These are phyloP conservation scores for Xylaria nigripes DNA, from an alignment of 495 filamentous ascomycete species.

Conservation along the genomic window DNA sequence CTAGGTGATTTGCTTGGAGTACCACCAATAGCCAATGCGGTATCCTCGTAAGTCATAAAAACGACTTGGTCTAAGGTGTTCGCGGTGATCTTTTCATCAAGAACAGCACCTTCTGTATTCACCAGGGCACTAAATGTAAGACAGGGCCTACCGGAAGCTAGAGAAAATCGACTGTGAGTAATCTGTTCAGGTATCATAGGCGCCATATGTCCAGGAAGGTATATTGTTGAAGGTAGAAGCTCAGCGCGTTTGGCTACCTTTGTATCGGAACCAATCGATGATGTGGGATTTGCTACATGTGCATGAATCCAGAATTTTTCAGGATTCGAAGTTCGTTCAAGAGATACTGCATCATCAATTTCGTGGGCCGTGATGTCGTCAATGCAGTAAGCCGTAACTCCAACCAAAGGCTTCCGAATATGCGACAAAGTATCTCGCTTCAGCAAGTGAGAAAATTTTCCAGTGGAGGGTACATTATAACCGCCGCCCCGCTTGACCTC, in stretches of 20 bases:
- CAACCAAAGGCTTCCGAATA: conserved; percentile 63
- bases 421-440: conserved; percentile 40
- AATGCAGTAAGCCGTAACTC: conserved; percentile 72
- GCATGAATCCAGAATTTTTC: conserved; percentile 76
- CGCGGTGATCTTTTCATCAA: conserved; percentile 64
- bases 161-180: conserved; percentile 56
- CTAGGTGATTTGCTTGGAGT: conserved; percentile 13
- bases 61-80: conserved; percentile 65
- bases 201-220: conserved; percentile 62
- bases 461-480: conserved; percentile 26
- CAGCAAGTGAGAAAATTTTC: conserved; percentile 20
- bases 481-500: conserved; percentile 36
- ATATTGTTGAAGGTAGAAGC: conserved; percentile 55
- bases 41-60: conserved; percentile 55
- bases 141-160: conserved; percentile 56
- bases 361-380: conserved; percentile 64
- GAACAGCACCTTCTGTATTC: conserved; percentile 50
- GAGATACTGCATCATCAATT: conserved; percentile 83
- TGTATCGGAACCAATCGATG: conserved; percentile 57
- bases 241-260: conserved; percentile 56
- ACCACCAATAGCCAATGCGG: conserved; percentile 42
- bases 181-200: conserved; percentile 62
- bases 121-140: conserved; percentile 78
- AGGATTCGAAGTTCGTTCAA: conserved; percentile 52
- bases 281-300: conserved; percentile 89